Conservation (phyloP, 257 asterid genomes). For the Solanum chiquidenum region DNA sequence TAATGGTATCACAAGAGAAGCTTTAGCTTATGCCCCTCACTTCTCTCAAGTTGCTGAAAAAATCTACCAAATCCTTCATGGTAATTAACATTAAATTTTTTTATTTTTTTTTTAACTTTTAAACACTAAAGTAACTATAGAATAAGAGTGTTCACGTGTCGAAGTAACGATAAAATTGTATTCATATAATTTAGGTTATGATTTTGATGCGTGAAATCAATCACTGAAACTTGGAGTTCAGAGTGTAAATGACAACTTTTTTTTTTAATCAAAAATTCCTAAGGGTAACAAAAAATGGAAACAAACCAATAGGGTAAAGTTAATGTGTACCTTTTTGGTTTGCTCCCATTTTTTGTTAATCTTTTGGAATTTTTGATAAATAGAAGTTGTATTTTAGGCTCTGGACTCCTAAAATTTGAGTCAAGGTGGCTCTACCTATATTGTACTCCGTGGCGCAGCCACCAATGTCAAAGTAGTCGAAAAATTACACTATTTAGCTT, state of each 20-base stretch:
- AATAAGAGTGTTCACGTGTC: neutral
- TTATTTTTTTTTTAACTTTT: too few relatives aligned
- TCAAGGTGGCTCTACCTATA: neutral
- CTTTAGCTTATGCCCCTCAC: neutral
- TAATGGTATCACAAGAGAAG: neutral
- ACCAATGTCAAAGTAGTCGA: neutral
- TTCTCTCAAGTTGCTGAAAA: neutral
- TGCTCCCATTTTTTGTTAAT: fast-evolving
- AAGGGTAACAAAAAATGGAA: too few relatives aligned
- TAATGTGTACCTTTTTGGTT: too few relatives aligned
- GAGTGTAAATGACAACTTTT: too few relatives aligned
- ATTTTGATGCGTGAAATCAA: neutral
- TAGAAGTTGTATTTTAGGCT: too few relatives aligned
- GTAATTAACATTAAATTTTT: neutral
- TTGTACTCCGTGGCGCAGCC: neutral
- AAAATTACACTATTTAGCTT: neutral
- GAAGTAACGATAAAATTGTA: neutral
- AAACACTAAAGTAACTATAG: neutral
- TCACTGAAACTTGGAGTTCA: neutral
- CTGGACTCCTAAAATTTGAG: too few relatives aligned
- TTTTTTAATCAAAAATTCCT: too few relatives aligned
- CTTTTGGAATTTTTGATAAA: too few relatives aligned
- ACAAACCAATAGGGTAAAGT: too few relatives aligned
- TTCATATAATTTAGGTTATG: neutral
- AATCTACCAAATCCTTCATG: neutral